Percentiles rank a stretch among this genome's conserved stretches.
Conservation (phyloP, 495 filamentous ascomycete species). For the Viridothelium virens region DNA sequence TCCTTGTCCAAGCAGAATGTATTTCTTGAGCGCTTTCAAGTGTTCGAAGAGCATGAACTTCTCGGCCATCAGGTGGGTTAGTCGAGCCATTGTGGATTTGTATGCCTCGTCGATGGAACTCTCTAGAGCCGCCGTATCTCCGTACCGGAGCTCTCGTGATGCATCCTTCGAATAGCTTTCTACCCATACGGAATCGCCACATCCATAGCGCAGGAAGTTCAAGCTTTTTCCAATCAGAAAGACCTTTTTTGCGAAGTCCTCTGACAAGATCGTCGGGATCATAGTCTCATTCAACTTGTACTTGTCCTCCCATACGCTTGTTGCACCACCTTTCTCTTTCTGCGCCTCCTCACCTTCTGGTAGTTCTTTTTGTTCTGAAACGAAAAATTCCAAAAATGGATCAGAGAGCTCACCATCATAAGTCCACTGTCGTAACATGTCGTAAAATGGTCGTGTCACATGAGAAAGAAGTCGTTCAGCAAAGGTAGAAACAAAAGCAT, state of each 20-base stretch:
- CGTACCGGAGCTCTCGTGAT: constrained; percentile 86
- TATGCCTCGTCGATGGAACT: constrained; percentile 94
- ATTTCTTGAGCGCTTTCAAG: constrained; percentile 84
- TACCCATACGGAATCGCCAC: constrained; percentile 90
- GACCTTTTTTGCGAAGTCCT: constrained; percentile 88
- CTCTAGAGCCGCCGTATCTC: constrained; percentile 85
- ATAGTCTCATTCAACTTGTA: constrained; percentile 79
- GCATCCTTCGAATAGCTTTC: constrained; percentile 90
- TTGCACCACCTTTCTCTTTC: constrained; percentile 49
- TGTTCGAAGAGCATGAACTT: constrained; percentile 95
- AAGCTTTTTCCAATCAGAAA: constrained; percentile 96
- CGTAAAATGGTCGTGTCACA: constrained; percentile 93
- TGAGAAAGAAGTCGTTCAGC: constrained; percentile 86
- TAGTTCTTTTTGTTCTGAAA: constrained; percentile 62
- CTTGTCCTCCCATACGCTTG: constrained; percentile 96
- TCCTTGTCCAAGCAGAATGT: constrained; percentile 87
- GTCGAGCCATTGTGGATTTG: constrained; percentile 89
- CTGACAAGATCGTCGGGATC: constrained; percentile 85
- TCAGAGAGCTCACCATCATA: constrained; percentile 97
- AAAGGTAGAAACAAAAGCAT: constrained; percentile 88
- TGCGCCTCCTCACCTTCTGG: constrained; percentile 38
- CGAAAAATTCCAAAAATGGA: constrained; percentile 93
- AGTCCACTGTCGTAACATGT: constrained; percentile 93
- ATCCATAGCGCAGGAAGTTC: constrained; percentile 96
- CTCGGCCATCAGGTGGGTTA: constrained; percentile 87